Evolutionary conservation across 1,284 basidiomycete genomes (phyloP).

Genomic region (Lignosus rhinocerotis): DNA sequence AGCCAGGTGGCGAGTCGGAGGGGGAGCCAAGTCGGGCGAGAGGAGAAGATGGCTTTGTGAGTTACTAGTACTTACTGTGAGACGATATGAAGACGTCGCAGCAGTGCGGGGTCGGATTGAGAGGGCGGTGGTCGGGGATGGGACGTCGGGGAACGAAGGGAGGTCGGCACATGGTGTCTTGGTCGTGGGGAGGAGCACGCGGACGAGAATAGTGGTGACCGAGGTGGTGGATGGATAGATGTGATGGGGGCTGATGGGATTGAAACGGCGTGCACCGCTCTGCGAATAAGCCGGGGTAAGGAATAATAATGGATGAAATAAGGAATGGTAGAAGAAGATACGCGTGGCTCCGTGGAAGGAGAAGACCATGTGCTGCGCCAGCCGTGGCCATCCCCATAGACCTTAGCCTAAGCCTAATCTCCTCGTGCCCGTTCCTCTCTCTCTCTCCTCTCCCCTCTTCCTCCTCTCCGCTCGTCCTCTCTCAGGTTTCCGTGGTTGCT

Average conservation of each 20-base stretch:
- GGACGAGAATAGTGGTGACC: slow-evolving; percentile 17
- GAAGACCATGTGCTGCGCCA: slow-evolving; percentile 29
- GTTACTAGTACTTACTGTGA: no score
- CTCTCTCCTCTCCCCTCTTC: slow-evolving; percentile 1
- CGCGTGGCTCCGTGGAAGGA: slow-evolving; percentile 29
- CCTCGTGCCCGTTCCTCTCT: slow-evolving; percentile 26
- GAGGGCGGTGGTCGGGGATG: slow-evolving; percentile 3
- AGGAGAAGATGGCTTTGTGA: no score
- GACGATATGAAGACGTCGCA: no score
- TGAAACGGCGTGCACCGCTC: slow-evolving; percentile 22
- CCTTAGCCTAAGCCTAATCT: slow-evolving; percentile 23
- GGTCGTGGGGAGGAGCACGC: slow-evolving; percentile 16
- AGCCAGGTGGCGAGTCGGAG: slow-evolving; percentile 9
- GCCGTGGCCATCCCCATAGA: slow-evolving; percentile 19
- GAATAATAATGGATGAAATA: slow-evolving; percentile 19
- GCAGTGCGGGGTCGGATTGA: no score
- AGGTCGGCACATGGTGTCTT: slow-evolving; percentile 23
- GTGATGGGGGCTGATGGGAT: slow-evolving; percentile 23
- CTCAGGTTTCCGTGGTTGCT: slow-evolving; percentile 15
- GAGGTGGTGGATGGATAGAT: slow-evolving; percentile 21
- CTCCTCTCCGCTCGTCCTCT: slow-evolving; percentile 14
- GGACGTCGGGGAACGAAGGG: slow-evolving; percentile 4
- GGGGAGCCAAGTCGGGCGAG: slow-evolving; percentile 4
- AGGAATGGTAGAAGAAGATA: slow-evolving; percentile 20
- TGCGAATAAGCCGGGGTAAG: slow-evolving; percentile 16